A percentile compares a stretch with the other conserved stretches of the same genome.
phyloP scores from a whole-genome alignment of 768 basidiomycete genomes.

The Boletus reticuloceps region DNA sequence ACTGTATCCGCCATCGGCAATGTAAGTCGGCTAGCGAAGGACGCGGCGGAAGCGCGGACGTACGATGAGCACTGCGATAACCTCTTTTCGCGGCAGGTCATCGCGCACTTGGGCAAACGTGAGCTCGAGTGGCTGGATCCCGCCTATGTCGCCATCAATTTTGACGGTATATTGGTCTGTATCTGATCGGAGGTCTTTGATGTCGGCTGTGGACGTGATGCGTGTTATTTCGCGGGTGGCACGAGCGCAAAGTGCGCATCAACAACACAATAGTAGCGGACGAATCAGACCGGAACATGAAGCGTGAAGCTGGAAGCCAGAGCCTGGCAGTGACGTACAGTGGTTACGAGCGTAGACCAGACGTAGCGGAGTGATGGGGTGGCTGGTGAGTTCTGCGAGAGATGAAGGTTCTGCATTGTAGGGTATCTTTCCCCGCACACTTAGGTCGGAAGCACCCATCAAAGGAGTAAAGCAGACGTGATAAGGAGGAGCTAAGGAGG shows the following conservation, averaged over 20 bases:
- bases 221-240: not conserved
- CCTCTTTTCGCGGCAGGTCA: constrained; percentile 22
- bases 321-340: constrained; percentile 39
- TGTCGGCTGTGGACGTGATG: constrained; percentile 18
- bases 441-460: constrained; percentile 23
- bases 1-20: constrained; percentile 29
- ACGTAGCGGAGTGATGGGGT: constrained; percentile 54
- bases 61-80: constrained; percentile 59
- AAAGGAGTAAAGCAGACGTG: too few species aligned
- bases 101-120: constrained; percentile 16
- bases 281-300: constrained; percentile 2
- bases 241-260: not conserved
- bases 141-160: constrained; percentile 26
- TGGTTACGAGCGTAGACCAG: constrained; percentile 75
- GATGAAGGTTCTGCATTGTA: constrained; percentile 70
- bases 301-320: not conserved
- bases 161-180: constrained; percentile 24
- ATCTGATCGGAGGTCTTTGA: constrained; percentile 21
- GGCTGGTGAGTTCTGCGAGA: constrained; percentile 48
- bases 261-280: not conserved
- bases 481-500: not conserved
- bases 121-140: constrained; percentile 14
- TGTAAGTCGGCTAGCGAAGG: not conserved
- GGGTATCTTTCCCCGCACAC: constrained; percentile 38
- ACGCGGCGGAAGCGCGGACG: constrained; percentile 6